phyloP scores from a whole-genome alignment of 768 basidiomycete genomes.

The Macrocybe gigantea region DNA sequence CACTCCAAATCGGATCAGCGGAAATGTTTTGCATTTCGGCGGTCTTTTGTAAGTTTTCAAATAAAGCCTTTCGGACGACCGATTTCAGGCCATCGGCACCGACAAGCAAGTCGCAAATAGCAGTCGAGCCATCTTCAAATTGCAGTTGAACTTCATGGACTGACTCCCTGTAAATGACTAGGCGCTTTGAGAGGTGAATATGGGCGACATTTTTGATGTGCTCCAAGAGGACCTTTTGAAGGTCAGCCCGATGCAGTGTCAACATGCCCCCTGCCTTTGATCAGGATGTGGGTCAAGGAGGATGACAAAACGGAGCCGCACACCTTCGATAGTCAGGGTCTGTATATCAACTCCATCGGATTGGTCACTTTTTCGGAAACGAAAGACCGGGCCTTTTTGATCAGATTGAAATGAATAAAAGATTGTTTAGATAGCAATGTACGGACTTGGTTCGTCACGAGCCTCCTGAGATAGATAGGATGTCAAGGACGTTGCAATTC shows the following conservation, averaged over 20 bases:
- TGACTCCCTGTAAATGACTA: slow-evolving; percentile 31
- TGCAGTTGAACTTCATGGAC: slow-evolving; percentile 15
- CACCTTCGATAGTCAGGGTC: slow-evolving; percentile 21
- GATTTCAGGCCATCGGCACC: slow-evolving; percentile 33
- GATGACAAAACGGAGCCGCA: not conserved
- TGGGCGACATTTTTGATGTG: slow-evolving; percentile 27
- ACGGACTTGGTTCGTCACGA: slow-evolving; percentile 15
- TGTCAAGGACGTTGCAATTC: slow-evolving; percentile 23
- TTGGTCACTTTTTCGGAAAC: slow-evolving; percentile 27
- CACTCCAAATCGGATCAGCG: slow-evolving; percentile 33
- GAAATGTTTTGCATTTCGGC: slow-evolving; percentile 3
- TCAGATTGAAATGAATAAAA: not conserved
- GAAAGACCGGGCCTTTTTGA: slow-evolving; percentile 16
- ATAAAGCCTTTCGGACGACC: slow-evolving; percentile 18
- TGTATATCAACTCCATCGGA: slow-evolving; percentile 17
- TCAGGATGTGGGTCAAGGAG: not conserved
- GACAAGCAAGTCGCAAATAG: slow-evolving; percentile 44
- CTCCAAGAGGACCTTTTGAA: slow-evolving; percentile 38
- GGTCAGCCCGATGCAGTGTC: slow-evolving; percentile 45
- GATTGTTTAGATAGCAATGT: not conserved
- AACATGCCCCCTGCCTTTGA: slow-evolving; percentile 14
- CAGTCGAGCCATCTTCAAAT: slow-evolving; percentile 41
- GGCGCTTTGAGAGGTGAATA: slow-evolving; percentile 34
- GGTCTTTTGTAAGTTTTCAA: slow-evolving; percentile 13
- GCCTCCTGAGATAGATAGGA: slow-evolving; percentile 9